Evolutionary conservation across 805 yeast species (phyloP).

Genomic region (Ogataea nitratoaversa): DNA sequence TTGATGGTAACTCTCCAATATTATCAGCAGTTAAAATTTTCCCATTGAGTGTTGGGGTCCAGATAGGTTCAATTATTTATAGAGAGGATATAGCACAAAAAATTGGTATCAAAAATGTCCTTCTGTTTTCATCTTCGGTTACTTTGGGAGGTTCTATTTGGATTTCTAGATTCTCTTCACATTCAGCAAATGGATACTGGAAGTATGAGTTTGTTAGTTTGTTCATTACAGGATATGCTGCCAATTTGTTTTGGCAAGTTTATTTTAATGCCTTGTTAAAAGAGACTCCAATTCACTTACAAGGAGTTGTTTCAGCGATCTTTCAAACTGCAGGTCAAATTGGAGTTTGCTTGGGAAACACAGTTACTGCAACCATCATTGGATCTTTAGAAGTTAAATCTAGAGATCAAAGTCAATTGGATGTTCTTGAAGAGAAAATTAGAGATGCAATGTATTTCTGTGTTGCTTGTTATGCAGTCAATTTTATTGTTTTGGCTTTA

Average conservation of each 20-base stretch:
- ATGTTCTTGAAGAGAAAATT: too few species aligned
- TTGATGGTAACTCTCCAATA: constrained; percentile 29
- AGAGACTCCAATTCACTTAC: too few species aligned
- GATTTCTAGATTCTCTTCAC: too few species aligned
- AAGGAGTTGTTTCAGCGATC: constrained; percentile 35
- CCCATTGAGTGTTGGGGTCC: constrained; percentile 31
- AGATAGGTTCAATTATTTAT: constrained; percentile 24
- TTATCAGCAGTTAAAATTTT: constrained; percentile 34
- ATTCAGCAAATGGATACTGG: too few species aligned
- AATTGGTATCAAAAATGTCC: constrained; percentile 20
- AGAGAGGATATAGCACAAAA: constrained; percentile 8
- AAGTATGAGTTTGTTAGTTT: constrained; percentile 21
- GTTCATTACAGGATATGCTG: too few species aligned
- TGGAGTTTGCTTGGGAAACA: constrained; percentile 28
- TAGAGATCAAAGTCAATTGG: too few species aligned
- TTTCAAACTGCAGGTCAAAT: constrained; percentile 34
- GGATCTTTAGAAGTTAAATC: constrained; percentile 15
- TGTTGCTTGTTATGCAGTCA: background rate
- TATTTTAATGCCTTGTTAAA: constrained; percentile 30
- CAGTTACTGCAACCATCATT: constrained; percentile 25
- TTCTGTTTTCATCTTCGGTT: constrained; percentile 5
- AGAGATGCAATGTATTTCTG: background rate
- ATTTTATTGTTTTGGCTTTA: too few species aligned
- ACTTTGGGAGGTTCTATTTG: constrained; percentile 14
- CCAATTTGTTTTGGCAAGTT: too few species aligned